phyloP scores from a whole-genome alignment of 345 rosid species.

The Aurinia saxatilis region DNA sequence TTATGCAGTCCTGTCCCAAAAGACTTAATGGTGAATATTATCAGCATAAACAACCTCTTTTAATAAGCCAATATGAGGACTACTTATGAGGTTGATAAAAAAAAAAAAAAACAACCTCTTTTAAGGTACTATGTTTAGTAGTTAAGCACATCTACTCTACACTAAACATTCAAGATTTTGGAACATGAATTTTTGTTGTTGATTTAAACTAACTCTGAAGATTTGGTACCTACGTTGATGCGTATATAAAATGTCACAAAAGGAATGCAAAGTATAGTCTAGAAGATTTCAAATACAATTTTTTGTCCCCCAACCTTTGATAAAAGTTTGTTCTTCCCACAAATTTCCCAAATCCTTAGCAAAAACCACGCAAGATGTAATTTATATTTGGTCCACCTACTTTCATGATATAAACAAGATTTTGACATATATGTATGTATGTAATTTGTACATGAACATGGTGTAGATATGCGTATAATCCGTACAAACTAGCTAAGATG shows the following conservation, averaged over 20 bases:
- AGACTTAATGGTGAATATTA: too few species aligned
- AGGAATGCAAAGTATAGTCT: too few species aligned
- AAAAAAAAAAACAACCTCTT: too few species aligned
- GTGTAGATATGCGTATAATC: too few species aligned
- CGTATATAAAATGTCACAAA: background rate
- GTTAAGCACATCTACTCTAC: too few species aligned
- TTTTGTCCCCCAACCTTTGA: background rate
- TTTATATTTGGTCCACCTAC: background rate
- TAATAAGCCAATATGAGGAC: too few species aligned
- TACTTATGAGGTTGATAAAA: too few species aligned
- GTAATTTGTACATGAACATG: background rate
- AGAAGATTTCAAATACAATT: background rate
- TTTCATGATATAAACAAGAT: background rate
- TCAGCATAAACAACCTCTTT: too few species aligned
- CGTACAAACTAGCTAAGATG: background rate
- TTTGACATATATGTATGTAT: background rate
- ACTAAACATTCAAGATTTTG: background rate
- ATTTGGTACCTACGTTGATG: background rate
- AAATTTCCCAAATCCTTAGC: background rate
- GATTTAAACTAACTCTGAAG: background rate
- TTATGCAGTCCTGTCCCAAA: too few species aligned
- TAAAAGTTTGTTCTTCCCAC: too few species aligned
- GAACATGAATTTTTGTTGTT: background rate
- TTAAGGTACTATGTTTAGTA: too few species aligned
- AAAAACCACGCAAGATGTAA: background rate